Percentiles rank a stretch among this genome's conserved stretches.
phyloP scores from a whole-genome alignment of 495 filamentous ascomycete species.

The Durotheca rogersii region DNA sequence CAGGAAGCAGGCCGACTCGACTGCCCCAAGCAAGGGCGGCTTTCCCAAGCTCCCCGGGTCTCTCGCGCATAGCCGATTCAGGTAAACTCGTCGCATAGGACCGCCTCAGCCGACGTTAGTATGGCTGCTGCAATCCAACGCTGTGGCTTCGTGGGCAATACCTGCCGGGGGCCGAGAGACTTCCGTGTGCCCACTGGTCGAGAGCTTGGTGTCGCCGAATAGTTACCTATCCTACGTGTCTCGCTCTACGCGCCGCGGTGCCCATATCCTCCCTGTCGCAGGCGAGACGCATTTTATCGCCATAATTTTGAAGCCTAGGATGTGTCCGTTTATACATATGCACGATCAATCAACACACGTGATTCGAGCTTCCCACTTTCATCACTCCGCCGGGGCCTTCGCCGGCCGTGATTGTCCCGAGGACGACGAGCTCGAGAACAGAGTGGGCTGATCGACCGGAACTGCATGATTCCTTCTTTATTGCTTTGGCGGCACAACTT shows the following conservation, averaged over 20 bases:
- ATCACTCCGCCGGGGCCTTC: not conserved
- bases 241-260: not conserved
- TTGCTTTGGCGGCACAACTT: not conserved
- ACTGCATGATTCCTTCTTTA: not conserved
- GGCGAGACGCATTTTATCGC: not conserved
- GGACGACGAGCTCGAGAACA: not conserved
- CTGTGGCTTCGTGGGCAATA: constrained; percentile 11
- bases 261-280: not conserved
- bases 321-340: no score
- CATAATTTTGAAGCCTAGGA: no score
- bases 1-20: constrained; percentile 2
- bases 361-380: not conserved
- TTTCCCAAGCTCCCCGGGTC: constrained; percentile 2
- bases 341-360: no score
- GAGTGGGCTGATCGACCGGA: not conserved
- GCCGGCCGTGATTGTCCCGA: not conserved
- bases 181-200: constrained; percentile 10
- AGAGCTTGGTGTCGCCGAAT: not conserved
- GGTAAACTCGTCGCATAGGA: constrained; percentile 1
- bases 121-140: constrained; percentile 9
- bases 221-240: not conserved
- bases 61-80: constrained; percentile 6
- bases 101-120: constrained; percentile 7
- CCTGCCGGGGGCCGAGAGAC: constrained; percentile 8
- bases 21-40: not conserved